Base-by-base conservation (phyloP, 2,329 filamentous ascomycete species). In the Penicillium sumatraense region DNA sequence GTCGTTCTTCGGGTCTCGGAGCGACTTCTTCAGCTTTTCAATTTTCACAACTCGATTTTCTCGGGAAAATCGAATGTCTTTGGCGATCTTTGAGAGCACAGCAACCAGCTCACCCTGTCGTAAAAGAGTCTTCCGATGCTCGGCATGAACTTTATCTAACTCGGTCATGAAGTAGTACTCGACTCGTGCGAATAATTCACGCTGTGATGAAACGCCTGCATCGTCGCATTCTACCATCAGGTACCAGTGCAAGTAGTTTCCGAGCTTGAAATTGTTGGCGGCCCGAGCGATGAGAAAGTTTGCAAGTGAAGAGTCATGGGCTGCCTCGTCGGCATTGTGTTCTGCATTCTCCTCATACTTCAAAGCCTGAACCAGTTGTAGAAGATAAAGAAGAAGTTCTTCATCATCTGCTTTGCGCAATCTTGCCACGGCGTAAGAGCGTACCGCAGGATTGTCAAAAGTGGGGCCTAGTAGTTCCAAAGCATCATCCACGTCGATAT, bases 231-330 rank as follows among this genome's bases (percentile, higher is more conserved):
- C 96, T 1, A 99, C 95, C 87, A 97, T 97, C 2, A 99, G 82
- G 73, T 98, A 99, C 95, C 95, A 99, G 72, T 97, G 91, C 51
- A 99, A 86, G 75, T 96, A 96, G 71, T 96, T 99, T 26, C 93
- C 95, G 1, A 99, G 83, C 56, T 89, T 88, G 67, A 97, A 90
- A 68, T 96, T 98, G 58, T 88, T 86, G 13, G 90, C 89, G 3
- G 95, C 96, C 31, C 95, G 86, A 1, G 89, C 86, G 53, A 99
- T 95, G 3, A 99, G 81, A 69, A 99, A 99, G 21, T 85, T 86
- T 2, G 93, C 93, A 5, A 99, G 80, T 0, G 93, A 96, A 0
- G 93, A 96, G 65, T 95, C 89, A 44, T 86, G 83, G 0, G 82
- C 80, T 38, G 82, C 80, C 60, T 91, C 85, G 16, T 84, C 78